Evolutionary conservation across 352 stramenopile species (phyloP), one percentile per base, ranked within the genome.

Genomic region (Globisporangium canariense): DNA sequence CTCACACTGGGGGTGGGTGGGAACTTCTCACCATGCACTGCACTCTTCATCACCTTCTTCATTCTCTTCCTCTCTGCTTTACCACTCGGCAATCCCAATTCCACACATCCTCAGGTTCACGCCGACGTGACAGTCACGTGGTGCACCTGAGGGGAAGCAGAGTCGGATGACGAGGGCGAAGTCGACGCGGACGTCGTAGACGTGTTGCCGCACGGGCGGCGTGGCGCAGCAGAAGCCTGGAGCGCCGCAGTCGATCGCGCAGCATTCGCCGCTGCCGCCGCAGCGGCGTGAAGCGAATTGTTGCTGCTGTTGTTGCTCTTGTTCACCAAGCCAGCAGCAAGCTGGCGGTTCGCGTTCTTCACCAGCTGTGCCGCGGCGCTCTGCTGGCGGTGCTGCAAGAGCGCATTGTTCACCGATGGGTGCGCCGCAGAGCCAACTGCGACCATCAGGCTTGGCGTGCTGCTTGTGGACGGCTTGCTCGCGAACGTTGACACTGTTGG

Each of bases 111-210:
- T 28, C 5, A 13, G 59, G 40, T 51, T 77, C 77, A 91, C 38
- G 78, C 83, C 22, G 83, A 91, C 16, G 78, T 86, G 55, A 89
- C 83, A 1, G 83, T 89, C 46, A 90, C 71, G 58, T 89, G 83
- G 56, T 90, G 83, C 68, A 91, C 64, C 14, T 76, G 73, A 45
- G 75, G 77, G 8, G 79, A 80, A 36, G 77, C 45, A 30, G 74
- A 68, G 45, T 88, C 76, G 1, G 79, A 65, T 0, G 81, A 84
- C 43, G 79, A 83, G 34, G 77, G 66, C 13, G 72, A 73, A 5
- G 77, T 75, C 41, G 71, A 62, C 40, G 69, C 76, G n/a, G 54
- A 79, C 5, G 78, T 64, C 43, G 78, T 80, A 28, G 73, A 77
- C 41, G 66, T 73, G 66, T 89, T 86, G 28, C 77, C 76, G 62